Evolutionary conservation across 2,329 filamentous ascomycete species (phyloP), one percentile per base, ranked within the genome.

Genomic region (Hortaea werneckii): DNA sequence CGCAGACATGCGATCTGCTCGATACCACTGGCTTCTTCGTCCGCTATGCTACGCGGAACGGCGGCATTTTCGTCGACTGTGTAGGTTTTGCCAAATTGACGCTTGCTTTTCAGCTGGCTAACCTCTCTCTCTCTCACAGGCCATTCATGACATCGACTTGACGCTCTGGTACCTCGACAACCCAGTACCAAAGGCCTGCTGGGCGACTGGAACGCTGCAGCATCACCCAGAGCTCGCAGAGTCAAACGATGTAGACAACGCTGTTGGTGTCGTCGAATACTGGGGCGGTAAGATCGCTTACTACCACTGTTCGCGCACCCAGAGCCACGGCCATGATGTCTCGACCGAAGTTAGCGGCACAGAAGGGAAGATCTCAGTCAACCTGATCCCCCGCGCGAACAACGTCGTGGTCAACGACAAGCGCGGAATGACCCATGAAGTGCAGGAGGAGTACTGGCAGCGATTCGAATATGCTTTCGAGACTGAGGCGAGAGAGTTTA

Each of bases 91-190:
- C 27, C 27, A 20, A 8, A 11, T n/a, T 39, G 3, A 10, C 40
- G 20, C 20, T 11, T 27, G 9, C 32, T 35, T 35, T 9, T 4
- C 2, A 10, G 32, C 32, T 20, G 20, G 20, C 20, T 20, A 20
- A 20, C 20, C 2, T 20, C 20, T 2, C 4, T 20, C 20, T 20
- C 20, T 35, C n/a, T n/a, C 7, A 34, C 53, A 42, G 44, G 45
- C 58, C 37, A 65, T 72, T 35, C 69, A 72, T 47, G 68, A 71
- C 47, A 69, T 72, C 45, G 69, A 72, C 47, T 58, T 72, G 0
- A 63, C 63, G 1, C 54, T 71, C 1, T 68, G 58, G 55, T 71
- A 66, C 52, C 63, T 72, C 37, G 64, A 64, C 11, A 58, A 64
- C 13, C 53, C 62, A 30, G 54, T 59, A 4, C 61, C 65, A 12